Evolutionary conservation across 345 rosid genomes (phyloP).

Genomic region (Trapa incisa): DNA sequence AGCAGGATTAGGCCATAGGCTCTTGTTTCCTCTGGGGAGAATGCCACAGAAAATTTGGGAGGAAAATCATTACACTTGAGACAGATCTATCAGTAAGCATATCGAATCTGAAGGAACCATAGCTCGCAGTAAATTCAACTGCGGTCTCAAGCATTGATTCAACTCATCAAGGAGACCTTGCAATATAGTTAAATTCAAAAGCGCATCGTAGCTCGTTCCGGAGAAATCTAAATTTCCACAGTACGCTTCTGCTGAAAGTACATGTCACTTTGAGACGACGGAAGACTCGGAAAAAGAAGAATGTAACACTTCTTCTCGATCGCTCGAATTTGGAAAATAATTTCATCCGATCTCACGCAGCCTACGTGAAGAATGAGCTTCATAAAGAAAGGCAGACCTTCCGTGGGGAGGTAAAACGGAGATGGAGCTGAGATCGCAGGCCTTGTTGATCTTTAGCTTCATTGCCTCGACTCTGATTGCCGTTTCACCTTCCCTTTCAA

Average conservation of each 20-base stretch:
- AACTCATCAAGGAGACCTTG: neutral
- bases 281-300: neutral
- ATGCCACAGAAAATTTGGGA: neutral
- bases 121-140: neutral
- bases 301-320: neutral
- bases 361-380: neutral
- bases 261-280: neutral
- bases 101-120: neutral
- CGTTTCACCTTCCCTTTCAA: slow-evolving; percentile 1
- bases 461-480: slow-evolving; percentile 14
- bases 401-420: slow-evolving; percentile 80
- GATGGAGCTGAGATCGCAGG: slow-evolving; percentile 73
- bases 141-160: neutral
- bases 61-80: neutral
- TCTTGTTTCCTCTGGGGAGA: neutral
- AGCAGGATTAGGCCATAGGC: neutral
- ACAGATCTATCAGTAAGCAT: neutral
- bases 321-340: neutral
- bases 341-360: neutral
- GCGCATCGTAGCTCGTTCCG: neutral
- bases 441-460: slow-evolving; percentile 93
- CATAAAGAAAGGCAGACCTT: slow-evolving; percentile 30
- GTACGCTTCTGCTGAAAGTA: neutral
- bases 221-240: neutral
- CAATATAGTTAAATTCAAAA: neutral